These are phyloP conservation scores for Backusella macrospora DNA, from an alignment of 192 early-diverging fungal genomes.

Conservation along the genomic window DNA sequence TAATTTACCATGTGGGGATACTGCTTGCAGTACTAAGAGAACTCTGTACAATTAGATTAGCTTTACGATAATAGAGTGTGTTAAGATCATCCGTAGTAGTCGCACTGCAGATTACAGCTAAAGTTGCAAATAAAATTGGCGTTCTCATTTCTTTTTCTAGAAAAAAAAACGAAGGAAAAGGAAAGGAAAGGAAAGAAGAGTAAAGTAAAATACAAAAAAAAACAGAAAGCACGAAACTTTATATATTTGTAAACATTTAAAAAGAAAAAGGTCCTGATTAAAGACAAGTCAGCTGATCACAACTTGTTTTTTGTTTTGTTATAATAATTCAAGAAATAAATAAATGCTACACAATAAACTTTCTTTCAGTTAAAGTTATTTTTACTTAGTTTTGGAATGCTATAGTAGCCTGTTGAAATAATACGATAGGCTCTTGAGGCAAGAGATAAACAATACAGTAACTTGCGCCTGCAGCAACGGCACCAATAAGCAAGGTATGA, in stretches of 20 bases:
- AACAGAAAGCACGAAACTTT: slow-evolving; percentile 10
- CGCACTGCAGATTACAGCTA: not conserved
- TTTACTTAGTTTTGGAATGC: no score
- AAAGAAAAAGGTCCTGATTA: not conserved
- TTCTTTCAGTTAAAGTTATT: no score
- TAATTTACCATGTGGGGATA: not conserved
- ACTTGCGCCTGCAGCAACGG: slow-evolving; percentile 47
- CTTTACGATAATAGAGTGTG: not conserved
- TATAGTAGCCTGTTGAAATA: not conserved
- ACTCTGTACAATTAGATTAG: not conserved
- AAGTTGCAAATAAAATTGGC: not conserved
- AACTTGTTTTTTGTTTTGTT: no score
- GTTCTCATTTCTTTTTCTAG: slow-evolving; percentile 1
- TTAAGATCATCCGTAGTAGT: not conserved
- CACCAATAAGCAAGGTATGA: slow-evolving; percentile 52
- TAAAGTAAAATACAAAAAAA: not conserved
- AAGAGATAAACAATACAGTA: slow-evolving; percentile 36
- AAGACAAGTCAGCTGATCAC: not conserved
- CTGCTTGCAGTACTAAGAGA: not conserved
- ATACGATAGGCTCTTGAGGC: slow-evolving; percentile 9
- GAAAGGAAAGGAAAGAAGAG: not conserved
- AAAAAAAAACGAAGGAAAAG: slow-evolving; percentile 3
- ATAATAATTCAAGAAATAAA: no score
- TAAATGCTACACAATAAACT: no score
- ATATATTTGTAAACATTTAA: not conserved